A percentile compares a stretch with the other conserved stretches of the same genome.
Conservation (phyloP, 2,329 filamentous ascomycete genomes). For the Paecilomyces fulvus region DNA sequence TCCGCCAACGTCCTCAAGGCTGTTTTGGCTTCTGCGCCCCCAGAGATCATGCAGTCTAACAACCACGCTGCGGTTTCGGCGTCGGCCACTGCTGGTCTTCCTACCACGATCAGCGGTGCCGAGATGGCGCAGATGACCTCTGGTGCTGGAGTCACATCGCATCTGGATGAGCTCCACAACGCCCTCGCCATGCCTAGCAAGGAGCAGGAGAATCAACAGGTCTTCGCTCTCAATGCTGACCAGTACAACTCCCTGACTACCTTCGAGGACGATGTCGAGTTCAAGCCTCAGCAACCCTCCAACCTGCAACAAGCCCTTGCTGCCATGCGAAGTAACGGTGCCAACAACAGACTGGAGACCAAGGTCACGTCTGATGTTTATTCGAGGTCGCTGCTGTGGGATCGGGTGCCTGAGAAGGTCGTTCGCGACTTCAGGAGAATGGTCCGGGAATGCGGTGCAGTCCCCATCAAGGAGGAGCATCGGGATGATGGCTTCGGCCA, state of each 20-base stretch:
- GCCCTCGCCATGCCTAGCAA: constrained; percentile 66
- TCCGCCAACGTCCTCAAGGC: constrained; percentile 41
- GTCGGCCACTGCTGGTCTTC: constrained; percentile 16
- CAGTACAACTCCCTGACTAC: constrained; percentile 81
- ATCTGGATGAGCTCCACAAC: constrained; percentile 58
- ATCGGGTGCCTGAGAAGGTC: constrained; percentile 85
- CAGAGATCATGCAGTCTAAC: constrained; percentile 44
- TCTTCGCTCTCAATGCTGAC: constrained; percentile 74
- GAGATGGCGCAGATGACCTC: constrained; percentile 33
- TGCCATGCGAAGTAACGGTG: constrained; percentile 61
- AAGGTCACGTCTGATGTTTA: constrained; percentile 74
- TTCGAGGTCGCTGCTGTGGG: constrained; percentile 85
- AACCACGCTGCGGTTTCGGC: constrained; percentile 17
- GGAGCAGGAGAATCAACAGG: constrained; percentile 78
- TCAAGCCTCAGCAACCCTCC: constrained; percentile 33
- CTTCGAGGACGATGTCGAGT: constrained; percentile 47
- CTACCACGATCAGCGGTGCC: constrained; percentile 27
- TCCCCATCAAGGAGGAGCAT: constrained; percentile 24
- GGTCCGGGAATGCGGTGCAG: constrained; percentile 61
- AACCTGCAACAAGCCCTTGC: constrained; percentile 58
- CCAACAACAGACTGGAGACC: constrained; percentile 49
- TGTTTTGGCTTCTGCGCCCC: constrained; percentile 38
- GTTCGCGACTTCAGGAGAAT: constrained; percentile 88
- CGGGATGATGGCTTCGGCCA: constrained; percentile 6
- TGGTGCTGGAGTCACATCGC: constrained; percentile 22